Percentiles rank a stretch among this genome's conserved stretches.
phyloP scores from a whole-genome alignment of 129 eudicot species.

The Escallonia herrerae region DNA sequence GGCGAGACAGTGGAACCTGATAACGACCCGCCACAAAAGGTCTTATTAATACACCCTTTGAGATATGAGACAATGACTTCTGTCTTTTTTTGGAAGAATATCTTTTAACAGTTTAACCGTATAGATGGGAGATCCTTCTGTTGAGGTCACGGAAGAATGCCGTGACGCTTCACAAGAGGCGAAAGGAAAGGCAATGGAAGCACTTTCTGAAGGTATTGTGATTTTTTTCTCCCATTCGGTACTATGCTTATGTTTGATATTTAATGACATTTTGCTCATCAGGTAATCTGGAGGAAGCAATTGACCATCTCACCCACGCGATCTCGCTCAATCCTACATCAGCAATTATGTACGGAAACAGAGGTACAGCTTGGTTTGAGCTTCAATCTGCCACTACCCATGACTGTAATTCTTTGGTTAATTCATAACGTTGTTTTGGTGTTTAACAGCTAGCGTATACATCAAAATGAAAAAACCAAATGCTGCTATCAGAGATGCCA shows the following conservation, averaged over 20 bases:
- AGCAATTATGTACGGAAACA: conserved; percentile 87
- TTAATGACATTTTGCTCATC: neutral
- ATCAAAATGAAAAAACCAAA: conserved; percentile 98
- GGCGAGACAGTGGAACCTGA: conserved; percentile 91
- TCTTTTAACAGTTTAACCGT: conserved; percentile 2
- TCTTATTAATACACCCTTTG: conserved; percentile 1
- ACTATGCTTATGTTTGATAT: neutral
- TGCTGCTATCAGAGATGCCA: conserved; percentile 96
- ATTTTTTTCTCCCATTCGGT: too few species aligned
- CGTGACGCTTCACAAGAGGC: conserved; percentile 96
- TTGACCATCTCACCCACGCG: conserved; percentile 80
- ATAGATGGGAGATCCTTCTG: conserved; percentile 90
- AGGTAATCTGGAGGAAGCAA: conserved; percentile 90
- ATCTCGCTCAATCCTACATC: conserved; percentile 83
- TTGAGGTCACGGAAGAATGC: conserved; percentile 82
- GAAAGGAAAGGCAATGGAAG: conserved; percentile 79
- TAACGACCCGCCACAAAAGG: conserved; percentile 95
- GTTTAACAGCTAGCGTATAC: conserved; percentile 59
- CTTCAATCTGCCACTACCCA: neutral
- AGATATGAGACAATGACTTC: neutral
- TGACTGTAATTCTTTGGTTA: neutral
- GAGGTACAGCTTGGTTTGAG: conserved; percentile 46
- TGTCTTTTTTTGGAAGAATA: neutral
- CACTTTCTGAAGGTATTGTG: conserved; percentile 76
- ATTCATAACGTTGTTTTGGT: neutral